These are phyloP conservation scores for Hypoxylon intermedium DNA, from an alignment of 495 filamentous ascomycete species.

Conservation along the genomic window DNA sequence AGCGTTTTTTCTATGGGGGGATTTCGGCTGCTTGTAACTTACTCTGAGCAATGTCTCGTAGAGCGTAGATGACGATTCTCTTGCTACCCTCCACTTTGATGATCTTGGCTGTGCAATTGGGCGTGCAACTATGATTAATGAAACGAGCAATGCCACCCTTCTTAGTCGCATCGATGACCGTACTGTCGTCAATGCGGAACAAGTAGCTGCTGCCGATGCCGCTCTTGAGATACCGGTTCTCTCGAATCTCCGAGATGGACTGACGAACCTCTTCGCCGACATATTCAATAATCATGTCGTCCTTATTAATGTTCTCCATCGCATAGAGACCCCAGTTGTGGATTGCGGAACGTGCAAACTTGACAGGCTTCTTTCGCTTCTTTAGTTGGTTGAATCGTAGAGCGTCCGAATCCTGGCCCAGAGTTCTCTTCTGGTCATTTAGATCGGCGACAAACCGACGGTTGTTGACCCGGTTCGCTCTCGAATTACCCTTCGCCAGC, in stretches of 20 bases:
- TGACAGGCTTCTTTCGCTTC: constrained; percentile 98
- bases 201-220: constrained; percentile 97
- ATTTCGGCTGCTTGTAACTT: constrained; percentile 52
- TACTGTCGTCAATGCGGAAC: constrained; percentile 97
- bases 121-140: constrained; percentile 98
- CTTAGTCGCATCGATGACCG: constrained; percentile 97
- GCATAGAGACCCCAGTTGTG: constrained; percentile 99
- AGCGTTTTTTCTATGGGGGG: neutral
- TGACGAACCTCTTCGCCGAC: constrained; percentile 97
- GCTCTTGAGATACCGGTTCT: constrained; percentile 89
- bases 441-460: constrained; percentile 92
- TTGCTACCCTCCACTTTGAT: constrained; percentile 99
- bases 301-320: constrained; percentile 94
- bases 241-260: constrained; percentile 92
- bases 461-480: constrained; percentile 92
- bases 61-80: constrained; percentile 97
- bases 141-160: constrained; percentile 97
- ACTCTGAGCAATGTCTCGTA: constrained; percentile 94
- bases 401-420: constrained; percentile 84
- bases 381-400: constrained; percentile 99
- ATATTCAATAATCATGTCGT: constrained; percentile 99
- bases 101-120: constrained; percentile 99
- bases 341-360: constrained; percentile 96
- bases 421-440: constrained; percentile 87
- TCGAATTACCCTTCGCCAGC: constrained; percentile 77